A percentile compares a stretch with the other conserved stretches of the same genome.
phyloP scores from a whole-genome alignment of 2,329 filamentous ascomycete species.

The Mycocentrospora acerina region DNA sequence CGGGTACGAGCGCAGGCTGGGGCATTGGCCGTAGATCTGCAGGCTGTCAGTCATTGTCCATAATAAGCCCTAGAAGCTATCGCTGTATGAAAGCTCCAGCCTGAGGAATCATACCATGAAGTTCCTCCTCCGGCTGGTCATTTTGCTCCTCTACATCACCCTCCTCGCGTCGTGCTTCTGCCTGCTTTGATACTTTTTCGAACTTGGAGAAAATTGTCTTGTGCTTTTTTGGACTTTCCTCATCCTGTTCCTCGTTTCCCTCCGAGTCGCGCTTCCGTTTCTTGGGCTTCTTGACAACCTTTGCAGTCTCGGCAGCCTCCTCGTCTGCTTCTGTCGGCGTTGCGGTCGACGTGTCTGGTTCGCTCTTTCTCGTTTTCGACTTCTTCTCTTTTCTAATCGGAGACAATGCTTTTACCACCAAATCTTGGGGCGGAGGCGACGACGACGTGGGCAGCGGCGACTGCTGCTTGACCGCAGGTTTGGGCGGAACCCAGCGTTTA shows the following conservation, averaged over 20 bases:
- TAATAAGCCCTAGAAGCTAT: neutral
- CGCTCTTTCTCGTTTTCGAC: constrained; percentile 15
- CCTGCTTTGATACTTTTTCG: constrained; percentile 42
- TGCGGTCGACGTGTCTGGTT: neutral
- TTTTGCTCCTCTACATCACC: constrained; percentile 38
- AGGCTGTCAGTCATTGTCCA: neutral
- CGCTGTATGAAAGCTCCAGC: neutral
- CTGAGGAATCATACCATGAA: constrained; percentile 49
- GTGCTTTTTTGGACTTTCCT: constrained; percentile 39
- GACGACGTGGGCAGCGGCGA: constrained; percentile 1
- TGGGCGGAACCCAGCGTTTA: constrained; percentile 50
- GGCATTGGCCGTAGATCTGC: constrained; percentile 75
- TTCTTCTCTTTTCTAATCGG: constrained; percentile 25
- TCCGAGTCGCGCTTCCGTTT: constrained; percentile 37
- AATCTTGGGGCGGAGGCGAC: neutral
- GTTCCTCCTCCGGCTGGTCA: constrained; percentile 42
- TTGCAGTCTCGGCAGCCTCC: constrained; percentile 8
- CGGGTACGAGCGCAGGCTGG: constrained; percentile 67
- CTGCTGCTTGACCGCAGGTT: constrained; percentile 13
- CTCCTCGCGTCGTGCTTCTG: constrained; percentile 19
- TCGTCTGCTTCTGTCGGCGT: constrained; percentile 8
- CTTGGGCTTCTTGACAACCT: constrained; percentile 35
- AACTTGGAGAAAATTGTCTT: constrained; percentile 49
- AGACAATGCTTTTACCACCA: constrained; percentile 1
- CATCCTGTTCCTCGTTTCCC: constrained; percentile 20